Conservation (phyloP, 1,284 basidiomycete species). For the Sporisorium scitamineum region DNA sequence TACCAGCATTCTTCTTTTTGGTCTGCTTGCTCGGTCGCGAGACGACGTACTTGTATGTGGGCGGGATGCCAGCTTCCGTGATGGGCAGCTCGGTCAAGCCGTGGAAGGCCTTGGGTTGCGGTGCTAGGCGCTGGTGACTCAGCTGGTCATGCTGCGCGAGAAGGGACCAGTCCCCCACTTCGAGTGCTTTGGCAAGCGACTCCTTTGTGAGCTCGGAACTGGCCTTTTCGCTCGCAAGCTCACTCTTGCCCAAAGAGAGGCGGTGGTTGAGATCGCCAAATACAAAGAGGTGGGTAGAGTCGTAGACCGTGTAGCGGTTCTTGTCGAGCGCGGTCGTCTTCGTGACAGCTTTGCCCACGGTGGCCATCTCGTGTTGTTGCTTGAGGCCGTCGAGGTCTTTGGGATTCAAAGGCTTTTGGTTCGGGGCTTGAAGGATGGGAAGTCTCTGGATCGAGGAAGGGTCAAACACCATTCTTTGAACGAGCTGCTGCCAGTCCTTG, state of each 20-base stretch:
- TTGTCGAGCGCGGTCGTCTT: slow-evolving; percentile 58
- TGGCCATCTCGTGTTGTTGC: slow-evolving; percentile 67
- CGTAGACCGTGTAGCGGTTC: slow-evolving; percentile 63
- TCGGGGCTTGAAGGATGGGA: slow-evolving; percentile 44
- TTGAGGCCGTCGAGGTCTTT: slow-evolving; percentile 55
- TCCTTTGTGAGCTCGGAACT: slow-evolving; percentile 38
- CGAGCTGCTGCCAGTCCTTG: slow-evolving; percentile 82
- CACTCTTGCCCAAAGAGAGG: slow-evolving; percentile 54
- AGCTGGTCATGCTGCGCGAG: slow-evolving; percentile 65
- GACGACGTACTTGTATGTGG: slow-evolving; percentile 68
- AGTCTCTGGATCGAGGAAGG: slow-evolving; percentile 45
- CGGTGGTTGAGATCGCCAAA: slow-evolving; percentile 70
- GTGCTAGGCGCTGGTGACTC: slow-evolving; percentile 34
- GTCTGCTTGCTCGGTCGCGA: slow-evolving; percentile 31
- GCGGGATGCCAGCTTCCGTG: slow-evolving; percentile 44
- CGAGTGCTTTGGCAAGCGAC: slow-evolving; percentile 37
- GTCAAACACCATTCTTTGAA: slow-evolving; percentile 81
- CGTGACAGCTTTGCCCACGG: slow-evolving; percentile 77
- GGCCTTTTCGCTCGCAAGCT: slow-evolving; percentile 23
- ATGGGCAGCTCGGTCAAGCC: slow-evolving; percentile 59
- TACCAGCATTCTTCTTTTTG: slow-evolving; percentile 39
- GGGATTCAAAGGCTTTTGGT: slow-evolving; percentile 17
- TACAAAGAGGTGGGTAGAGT: slow-evolving; percentile 67
- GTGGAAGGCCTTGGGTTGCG: slow-evolving; percentile 58
- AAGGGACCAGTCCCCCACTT: slow-evolving; percentile 52